Conservation (phyloP, 2,329 filamentous ascomycete genomes). For the Pezicula neosporulosa region DNA sequence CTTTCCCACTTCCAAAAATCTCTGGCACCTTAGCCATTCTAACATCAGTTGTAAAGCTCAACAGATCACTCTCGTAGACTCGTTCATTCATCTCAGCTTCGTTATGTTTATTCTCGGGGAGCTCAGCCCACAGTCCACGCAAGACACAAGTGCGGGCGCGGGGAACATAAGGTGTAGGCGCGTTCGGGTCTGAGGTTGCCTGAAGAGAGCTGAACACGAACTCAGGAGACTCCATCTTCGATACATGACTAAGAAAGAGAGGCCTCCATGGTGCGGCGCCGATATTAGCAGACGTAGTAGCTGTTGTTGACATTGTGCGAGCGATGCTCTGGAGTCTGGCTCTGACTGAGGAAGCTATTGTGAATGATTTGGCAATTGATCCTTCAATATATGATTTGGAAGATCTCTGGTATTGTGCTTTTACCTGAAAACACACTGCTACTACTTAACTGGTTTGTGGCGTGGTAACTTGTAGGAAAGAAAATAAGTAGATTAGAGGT, state of each 20-base stretch:
- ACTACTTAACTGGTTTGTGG: no score
- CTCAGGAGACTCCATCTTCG: constrained; percentile 32
- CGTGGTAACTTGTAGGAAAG: no score
- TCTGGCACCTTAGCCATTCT: constrained; percentile 82
- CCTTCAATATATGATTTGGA: no score
- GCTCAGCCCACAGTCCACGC: constrained; percentile 76
- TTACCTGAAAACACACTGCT: no score
- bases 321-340: constrained; percentile 21
- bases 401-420: no score
- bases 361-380: constrained; percentile 3
- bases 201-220: constrained; percentile 44
- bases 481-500: no score
- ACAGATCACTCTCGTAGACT: constrained; percentile 72
- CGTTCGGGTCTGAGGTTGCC: constrained; percentile 20
- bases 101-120: constrained; percentile 72
- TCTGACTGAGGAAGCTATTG: constrained; percentile 25
- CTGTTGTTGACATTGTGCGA: constrained; percentile 26
- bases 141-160: constrained; percentile 78
- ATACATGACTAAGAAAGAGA: constrained; percentile 28
- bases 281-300: constrained; percentile 16
- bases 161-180: constrained; percentile 36
- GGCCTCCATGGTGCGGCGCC: constrained; percentile 30
- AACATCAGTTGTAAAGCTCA: constrained; percentile 82
- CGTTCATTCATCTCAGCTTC: constrained; percentile 66
- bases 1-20: constrained; percentile 52